Evolutionary conservation across 768 basidiomycete genomes (phyloP), one percentile per base, ranked within the genome.

Genomic region (Boletellus ananiceps): DNA sequence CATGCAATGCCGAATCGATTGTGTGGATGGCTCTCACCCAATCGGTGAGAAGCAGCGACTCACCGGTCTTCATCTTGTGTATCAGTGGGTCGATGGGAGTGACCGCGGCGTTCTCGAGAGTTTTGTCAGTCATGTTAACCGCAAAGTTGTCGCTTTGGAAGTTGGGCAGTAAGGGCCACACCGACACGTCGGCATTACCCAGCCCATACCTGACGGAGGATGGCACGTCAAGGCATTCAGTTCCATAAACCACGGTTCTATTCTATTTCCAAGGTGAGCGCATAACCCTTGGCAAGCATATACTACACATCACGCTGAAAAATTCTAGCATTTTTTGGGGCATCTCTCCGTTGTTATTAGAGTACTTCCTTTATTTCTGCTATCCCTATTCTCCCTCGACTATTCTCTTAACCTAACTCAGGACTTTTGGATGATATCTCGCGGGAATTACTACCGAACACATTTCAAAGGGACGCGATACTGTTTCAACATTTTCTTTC

Each of bases 41-140:
- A 52, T 23, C 35, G 44, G 36, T 11, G 59, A 48, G 36, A 52
- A 51, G 49, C 46, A 47, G 34, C 50, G 33, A 36, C 7, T 12
- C 43, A 32, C 25, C 38, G 37, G 50, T 33, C 35, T 21, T 18
- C 47, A 58, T 38, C 49, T 65, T 4, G 70, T 76, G 45, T 81
- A 79, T 52, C 72, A 78, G 31, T 90, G 89, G 88, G 59, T 82
- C 18, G 70, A 69, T 43, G 89, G 89, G 0, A 60, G 50, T 23
- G 81, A 88, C 25, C 61, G 83, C 37, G 54, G 54, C 0, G 40
- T 85, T 44, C 84, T 85, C 40, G 85, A 88, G 58, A 80, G 83
- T 35, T 84, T 91, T 54, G 74, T 73, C 18, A 79, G 79, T 51
- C 86, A 89, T 71, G 66, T 88, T 19, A 74, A 71, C 41, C 71